A percentile compares a stretch with the other conserved stretches of the same genome.
Conservation (phyloP, 257 asterid species). For the Solanum bulbocastanum region DNA sequence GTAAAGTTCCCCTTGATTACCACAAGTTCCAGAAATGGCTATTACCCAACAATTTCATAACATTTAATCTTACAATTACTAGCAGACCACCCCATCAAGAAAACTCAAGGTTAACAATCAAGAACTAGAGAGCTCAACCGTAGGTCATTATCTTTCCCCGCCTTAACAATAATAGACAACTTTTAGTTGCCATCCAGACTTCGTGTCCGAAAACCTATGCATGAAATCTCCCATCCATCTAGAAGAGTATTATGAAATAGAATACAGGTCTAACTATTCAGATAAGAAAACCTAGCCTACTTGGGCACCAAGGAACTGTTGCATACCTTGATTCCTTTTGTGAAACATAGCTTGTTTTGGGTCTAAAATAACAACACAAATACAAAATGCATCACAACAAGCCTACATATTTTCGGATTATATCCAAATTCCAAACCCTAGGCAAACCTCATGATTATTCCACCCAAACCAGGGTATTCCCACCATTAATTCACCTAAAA, state of each 20-base stretch:
- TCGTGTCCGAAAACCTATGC: neutral
- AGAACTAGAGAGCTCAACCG: neutral
- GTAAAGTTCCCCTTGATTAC: neutral
- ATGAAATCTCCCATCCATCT: neutral
- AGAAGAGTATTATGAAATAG: neutral
- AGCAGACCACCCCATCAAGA: neutral
- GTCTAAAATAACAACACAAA: neutral
- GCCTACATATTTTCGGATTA: neutral
- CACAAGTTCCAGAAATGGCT: neutral
- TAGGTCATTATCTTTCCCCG: neutral
- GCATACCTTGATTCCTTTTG: neutral
- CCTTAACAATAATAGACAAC: neutral
- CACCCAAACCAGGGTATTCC: neutral
- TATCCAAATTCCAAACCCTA: neutral
- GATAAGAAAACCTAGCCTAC: neutral
- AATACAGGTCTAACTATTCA: neutral
- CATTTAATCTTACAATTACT: neutral
- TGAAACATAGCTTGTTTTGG: neutral
- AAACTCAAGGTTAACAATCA: neutral
- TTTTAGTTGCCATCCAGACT: neutral
- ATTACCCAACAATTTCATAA: neutral
- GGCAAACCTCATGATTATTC: neutral
- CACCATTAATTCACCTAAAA: neutral
- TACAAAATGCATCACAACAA: neutral
- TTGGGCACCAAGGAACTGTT: neutral